Conservation (phyloP, 2,329 filamentous ascomycete genomes). For the Phaeosphaeria sp. region DNA sequence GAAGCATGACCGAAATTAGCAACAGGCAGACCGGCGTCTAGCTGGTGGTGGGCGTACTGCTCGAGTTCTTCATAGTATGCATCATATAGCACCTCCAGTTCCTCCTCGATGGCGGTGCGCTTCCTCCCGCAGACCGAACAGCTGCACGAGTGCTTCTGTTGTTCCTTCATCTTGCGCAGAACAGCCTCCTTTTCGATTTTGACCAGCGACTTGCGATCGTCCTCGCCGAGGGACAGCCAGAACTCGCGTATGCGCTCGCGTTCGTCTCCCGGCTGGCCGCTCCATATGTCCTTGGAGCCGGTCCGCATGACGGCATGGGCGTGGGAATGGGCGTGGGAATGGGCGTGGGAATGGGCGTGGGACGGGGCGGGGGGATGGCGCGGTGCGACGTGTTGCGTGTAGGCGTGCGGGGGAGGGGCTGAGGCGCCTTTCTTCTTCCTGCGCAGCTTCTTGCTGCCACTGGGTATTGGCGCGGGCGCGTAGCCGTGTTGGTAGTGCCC, state of each 20-base stretch:
- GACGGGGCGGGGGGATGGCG: conserved; percentile 51
- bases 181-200: conserved; percentile 99
- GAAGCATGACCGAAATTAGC: conserved; percentile 64
- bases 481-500: conserved; percentile 41
- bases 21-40: conserved; percentile 71
- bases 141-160: conserved; percentile 98
- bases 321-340: conserved; percentile 52
- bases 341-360: conserved; percentile 53
- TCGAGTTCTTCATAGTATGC: conserved; percentile 98
- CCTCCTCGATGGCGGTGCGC: conserved; percentile 95
- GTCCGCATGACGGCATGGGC: conserved; percentile 53
- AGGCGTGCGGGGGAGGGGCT: conserved; percentile 35
- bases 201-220: conserved; percentile 91
- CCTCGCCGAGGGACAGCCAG: conserved; percentile 92
- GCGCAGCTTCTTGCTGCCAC: conserved; percentile 62
- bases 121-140: conserved; percentile 97
- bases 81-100: conserved; percentile 95
- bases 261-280: conserved; percentile 91
- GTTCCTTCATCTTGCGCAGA: conserved; percentile 99
- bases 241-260: conserved; percentile 98
- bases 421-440: conserved; percentile 68
- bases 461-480: conserved; percentile 25
- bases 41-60: conserved; percentile 89
- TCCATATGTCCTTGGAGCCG: conserved; percentile 86
- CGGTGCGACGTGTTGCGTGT: conserved; percentile 36